Conservation (phyloP, 305 asterid species). For the Rubia balearica region DNA sequence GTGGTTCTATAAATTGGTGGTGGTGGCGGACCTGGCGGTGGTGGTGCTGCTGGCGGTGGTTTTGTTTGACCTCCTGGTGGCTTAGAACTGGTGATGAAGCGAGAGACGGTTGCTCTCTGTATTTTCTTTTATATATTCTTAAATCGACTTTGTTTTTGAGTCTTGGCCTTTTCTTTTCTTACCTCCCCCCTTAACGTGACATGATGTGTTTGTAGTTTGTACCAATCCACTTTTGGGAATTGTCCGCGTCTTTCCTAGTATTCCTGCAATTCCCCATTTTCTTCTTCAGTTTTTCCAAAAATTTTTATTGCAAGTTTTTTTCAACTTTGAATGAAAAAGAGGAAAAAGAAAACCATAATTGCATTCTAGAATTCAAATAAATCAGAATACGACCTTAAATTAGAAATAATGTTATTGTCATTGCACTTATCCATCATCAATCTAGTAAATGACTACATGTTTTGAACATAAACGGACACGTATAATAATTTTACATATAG, state of each 20-base stretch:
- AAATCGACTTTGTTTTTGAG: constrained; percentile 3
- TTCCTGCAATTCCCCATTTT: neutral
- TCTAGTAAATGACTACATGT: too few relatives aligned
- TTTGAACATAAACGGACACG: too few relatives aligned
- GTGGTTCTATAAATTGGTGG: constrained; percentile 1
- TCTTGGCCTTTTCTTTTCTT: neutral
- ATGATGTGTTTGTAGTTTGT: neutral
- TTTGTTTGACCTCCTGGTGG: constrained; percentile 37
- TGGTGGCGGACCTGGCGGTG: constrained; percentile 17
- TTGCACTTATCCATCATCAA: too few relatives aligned
- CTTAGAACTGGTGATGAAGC: constrained; percentile 17
- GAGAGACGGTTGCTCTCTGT: constrained; percentile 18
- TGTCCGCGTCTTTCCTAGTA: constrained; percentile 3
- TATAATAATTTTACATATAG: too few relatives aligned
- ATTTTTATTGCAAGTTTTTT: neutral
- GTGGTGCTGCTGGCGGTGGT: constrained; percentile 22
- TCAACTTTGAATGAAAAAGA: neutral
- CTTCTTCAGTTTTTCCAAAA: neutral
- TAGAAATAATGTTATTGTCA: too few relatives aligned
- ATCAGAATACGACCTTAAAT: too few relatives aligned
- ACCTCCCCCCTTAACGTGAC: constrained; percentile 1
- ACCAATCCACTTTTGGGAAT: neutral
- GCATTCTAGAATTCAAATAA: neutral
- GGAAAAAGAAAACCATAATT: neutral
- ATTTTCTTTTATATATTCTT: neutral